Conservation (phyloP, 371 early-diverging fungal species). For the Homolaphlyctis polyrhiza region DNA sequence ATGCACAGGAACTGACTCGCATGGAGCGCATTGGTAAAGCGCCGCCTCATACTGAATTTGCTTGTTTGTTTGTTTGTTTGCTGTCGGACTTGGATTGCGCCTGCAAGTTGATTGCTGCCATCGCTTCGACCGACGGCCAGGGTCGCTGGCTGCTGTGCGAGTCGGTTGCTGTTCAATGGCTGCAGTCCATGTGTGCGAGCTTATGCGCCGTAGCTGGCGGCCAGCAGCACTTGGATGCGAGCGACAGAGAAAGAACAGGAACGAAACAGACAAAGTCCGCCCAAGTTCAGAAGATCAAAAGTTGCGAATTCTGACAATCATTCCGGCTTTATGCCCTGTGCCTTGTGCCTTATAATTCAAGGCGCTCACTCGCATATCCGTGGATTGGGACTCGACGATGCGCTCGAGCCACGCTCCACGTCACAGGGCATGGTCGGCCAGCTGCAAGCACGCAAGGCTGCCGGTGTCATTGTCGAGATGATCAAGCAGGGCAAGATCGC, state of each 20-base stretch:
- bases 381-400: slow-evolving; percentile 73
- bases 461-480: slow-evolving; percentile 68
- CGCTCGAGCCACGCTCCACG: slow-evolving; percentile 72
- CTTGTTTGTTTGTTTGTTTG: neutral
- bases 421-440: slow-evolving; percentile 99
- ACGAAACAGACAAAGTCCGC: no score
- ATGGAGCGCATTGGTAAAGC: slow-evolving; percentile 41
- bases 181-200: no score
- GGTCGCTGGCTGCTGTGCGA: neutral
- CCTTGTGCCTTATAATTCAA: no score
- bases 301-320: neutral
- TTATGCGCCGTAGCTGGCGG: no score
- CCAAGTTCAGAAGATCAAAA: neutral
- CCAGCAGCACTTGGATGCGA: no score
- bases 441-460: slow-evolving; percentile 90
- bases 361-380: slow-evolving; percentile 95
- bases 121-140: neutral
- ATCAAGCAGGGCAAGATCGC: slow-evolving; percentile 54
- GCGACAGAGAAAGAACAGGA: no score
- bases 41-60: neutral
- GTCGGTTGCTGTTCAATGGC: no score
- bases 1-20: slow-evolving; percentile 35
- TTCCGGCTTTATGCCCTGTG: neutral
- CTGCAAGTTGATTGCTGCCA: no score
- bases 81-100: neutral